These are phyloP conservation scores for Breviolum minutum DNA, from an alignment of 73 alveolate genomes.

Conservation along the genomic window DNA sequence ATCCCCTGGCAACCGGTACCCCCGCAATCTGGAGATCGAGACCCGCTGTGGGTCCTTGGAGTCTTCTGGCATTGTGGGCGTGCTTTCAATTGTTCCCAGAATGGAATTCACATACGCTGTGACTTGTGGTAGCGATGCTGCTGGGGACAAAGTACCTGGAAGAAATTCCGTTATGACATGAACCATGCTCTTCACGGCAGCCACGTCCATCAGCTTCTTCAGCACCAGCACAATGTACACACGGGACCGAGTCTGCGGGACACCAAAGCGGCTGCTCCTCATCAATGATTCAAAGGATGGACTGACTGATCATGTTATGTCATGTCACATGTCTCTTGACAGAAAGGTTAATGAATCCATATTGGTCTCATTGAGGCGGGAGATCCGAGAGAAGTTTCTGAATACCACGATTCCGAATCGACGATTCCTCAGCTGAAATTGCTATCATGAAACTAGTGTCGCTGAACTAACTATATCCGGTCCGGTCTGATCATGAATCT, in stretches of 20 bases:
- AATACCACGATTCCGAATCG: too few relatives aligned
- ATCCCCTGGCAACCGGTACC: neutral
- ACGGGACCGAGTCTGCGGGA: slow-evolving; percentile 11
- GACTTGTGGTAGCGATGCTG: neutral
- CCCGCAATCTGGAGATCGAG: too few relatives aligned
- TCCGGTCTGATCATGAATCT: too few relatives aligned
- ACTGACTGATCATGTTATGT: too few relatives aligned
- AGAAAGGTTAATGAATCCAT: neutral
- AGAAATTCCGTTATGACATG: neutral
- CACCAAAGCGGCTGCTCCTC: neutral
- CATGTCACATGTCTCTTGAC: too few relatives aligned
- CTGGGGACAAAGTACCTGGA: neutral
- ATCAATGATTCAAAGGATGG: neutral
- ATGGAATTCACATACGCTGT: neutral
- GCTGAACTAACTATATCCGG: too few relatives aligned
- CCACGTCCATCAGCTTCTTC: neutral
- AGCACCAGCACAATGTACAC: neutral
- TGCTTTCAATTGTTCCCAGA: neutral
- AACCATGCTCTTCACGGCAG: neutral
- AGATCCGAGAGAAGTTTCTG: too few relatives aligned
- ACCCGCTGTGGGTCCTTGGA: neutral
- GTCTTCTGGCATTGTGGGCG: neutral
- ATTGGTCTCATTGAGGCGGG: too few relatives aligned
- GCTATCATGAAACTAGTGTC: too few relatives aligned
- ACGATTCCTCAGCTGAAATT: too few relatives aligned